These are phyloP conservation scores for Diaporthe capsici DNA, from an alignment of 2,329 filamentous ascomycete genomes.

Conservation along the genomic window DNA sequence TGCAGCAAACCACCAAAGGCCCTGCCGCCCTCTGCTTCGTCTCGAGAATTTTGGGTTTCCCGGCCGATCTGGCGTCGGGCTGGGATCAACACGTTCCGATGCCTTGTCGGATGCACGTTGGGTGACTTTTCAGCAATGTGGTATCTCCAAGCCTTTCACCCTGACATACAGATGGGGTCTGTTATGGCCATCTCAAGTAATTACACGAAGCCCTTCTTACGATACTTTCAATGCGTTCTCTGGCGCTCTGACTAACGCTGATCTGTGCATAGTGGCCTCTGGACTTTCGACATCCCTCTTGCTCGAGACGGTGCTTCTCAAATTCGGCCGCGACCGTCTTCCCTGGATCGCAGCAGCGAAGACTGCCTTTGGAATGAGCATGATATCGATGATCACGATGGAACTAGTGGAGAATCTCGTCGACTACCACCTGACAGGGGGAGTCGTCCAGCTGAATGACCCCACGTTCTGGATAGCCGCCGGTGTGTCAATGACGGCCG, in stretches of 20 bases:
- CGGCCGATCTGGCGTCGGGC: not conserved
- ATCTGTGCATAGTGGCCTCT: not conserved
- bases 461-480: not conserved
- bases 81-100: not conserved
- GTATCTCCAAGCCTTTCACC: not conserved
- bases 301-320: not conserved
- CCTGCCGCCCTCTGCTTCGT: not conserved
- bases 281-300: slow-evolving; percentile 1
- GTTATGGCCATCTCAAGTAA: slow-evolving; percentile 2
- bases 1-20: not conserved
- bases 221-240: not conserved
- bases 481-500: not conserved
- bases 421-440: not conserved
- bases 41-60: not conserved
- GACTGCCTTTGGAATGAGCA: slow-evolving; percentile 1
- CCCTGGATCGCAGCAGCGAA: not conserved
- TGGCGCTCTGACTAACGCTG: not conserved
- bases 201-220: not conserved
- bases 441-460: not conserved
- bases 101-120: not conserved
- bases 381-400: not conserved
- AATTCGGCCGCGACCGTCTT: not conserved
- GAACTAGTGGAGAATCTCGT: not conserved
- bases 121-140: not conserved
- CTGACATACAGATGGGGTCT: not conserved